These are phyloP conservation scores for Mycena indigotica DNA, from an alignment of 768 basidiomycete species.

Conservation along the genomic window DNA sequence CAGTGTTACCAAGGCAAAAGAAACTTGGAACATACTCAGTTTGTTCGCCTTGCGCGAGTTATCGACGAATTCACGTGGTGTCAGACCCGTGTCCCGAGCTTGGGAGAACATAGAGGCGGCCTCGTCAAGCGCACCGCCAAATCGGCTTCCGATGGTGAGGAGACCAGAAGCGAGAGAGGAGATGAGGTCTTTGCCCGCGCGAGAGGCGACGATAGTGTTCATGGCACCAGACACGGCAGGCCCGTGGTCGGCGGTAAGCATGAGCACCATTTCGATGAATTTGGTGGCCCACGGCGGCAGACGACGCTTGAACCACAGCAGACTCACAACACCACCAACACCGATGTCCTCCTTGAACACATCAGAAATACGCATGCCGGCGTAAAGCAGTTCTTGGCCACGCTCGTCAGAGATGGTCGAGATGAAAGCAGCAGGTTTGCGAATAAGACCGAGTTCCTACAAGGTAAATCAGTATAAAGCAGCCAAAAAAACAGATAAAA, in stretches of 20 bases:
- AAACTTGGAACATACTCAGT: slow-evolving; percentile 65
- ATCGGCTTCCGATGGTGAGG: slow-evolving; percentile 95
- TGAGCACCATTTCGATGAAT: slow-evolving; percentile 99
- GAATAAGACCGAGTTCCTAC: slow-evolving; percentile 89
- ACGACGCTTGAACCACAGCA: slow-evolving; percentile 98
- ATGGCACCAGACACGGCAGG: slow-evolving; percentile 98
- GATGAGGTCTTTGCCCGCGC: slow-evolving; percentile 99
- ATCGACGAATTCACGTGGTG: slow-evolving; percentile 98
- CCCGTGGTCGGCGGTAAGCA: slow-evolving; percentile 98
- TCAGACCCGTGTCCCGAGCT: slow-evolving; percentile 88
- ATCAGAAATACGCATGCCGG: slow-evolving; percentile 98
- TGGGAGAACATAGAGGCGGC: slow-evolving; percentile 94
- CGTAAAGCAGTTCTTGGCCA: slow-evolving; percentile 96
- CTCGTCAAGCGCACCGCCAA: slow-evolving; percentile 98
- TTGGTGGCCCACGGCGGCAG: slow-evolving; percentile 93
- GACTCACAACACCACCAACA: slow-evolving; percentile 91
- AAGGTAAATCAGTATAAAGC: neutral
- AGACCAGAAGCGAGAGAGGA: slow-evolving; percentile 95
- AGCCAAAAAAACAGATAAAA: neutral
- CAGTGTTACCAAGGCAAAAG: slow-evolving; percentile 6
- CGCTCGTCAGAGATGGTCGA: slow-evolving; percentile 99
- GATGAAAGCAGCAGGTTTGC: slow-evolving; percentile 98
- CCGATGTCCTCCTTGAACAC: slow-evolving; percentile 98
- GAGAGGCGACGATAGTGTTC: slow-evolving; percentile 99
- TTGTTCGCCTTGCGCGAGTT: slow-evolving; percentile 91